These are phyloP conservation scores for Jasminum sambac DNA, from an alignment of 257 asterid species.

Conservation along the genomic window DNA sequence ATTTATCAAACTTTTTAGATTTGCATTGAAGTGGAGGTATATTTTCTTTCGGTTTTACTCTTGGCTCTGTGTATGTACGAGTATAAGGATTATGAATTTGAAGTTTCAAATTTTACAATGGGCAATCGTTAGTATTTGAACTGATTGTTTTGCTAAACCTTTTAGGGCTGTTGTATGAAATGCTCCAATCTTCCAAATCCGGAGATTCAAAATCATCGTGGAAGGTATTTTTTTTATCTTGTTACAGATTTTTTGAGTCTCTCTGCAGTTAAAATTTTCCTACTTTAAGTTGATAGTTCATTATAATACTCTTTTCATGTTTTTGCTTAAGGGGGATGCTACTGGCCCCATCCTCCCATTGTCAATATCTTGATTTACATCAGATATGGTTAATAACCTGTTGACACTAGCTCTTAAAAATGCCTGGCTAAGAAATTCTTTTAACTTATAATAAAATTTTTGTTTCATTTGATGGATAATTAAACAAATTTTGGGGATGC, in stretches of 20 bases:
- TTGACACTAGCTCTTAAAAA: neutral
- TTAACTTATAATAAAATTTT: neutral
- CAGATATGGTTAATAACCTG: neutral
- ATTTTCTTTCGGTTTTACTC: neutral
- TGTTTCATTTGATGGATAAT: neutral
- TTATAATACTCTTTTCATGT: neutral
- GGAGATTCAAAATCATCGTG: slow-evolving; percentile 76
- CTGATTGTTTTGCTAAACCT: slow-evolving; percentile 28
- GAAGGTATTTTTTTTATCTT: slow-evolving; percentile 64
- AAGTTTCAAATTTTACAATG: slow-evolving; percentile 4
- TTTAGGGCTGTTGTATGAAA: slow-evolving; percentile 77
- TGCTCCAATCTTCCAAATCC: slow-evolving; percentile 75
- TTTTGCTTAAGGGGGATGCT: neutral
- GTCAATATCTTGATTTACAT: neutral
- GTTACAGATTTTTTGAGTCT: slow-evolving; percentile 4
- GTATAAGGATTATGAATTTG: slow-evolving; percentile 4
- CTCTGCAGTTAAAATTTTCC: neutral
- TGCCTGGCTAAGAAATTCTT: neutral
- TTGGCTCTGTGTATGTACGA: neutral
- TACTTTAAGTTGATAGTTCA: neutral
- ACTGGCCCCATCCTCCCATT: neutral
- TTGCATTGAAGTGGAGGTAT: no score
- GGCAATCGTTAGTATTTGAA: slow-evolving; percentile 9
- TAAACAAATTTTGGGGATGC: neutral
- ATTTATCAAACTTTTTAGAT: no score